Conservation (phyloP, 169 alveolate genomes). For the Perkinsus olseni region DNA sequence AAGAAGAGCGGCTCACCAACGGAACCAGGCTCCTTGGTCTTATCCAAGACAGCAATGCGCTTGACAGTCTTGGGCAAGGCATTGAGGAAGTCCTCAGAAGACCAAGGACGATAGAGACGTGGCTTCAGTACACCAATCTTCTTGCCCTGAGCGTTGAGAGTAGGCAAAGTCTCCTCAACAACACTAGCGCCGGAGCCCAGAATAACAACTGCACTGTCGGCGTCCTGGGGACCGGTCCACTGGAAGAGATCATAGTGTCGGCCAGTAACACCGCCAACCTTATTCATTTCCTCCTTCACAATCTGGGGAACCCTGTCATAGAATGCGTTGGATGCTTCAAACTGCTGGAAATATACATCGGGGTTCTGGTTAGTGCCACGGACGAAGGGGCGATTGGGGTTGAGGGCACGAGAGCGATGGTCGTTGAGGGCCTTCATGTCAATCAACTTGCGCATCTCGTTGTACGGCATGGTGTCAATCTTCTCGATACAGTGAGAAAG, state of each 20-base stretch:
- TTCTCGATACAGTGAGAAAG: conserved; percentile 45
- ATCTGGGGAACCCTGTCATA: conserved; percentile 37
- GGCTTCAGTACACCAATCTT: conserved; percentile 42
- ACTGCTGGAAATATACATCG: conserved; percentile 43
- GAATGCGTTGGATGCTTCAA: conserved; percentile 42
- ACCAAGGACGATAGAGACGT: conserved; percentile 51
- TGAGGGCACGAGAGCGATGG: conserved; percentile 27
- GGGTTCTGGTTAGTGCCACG: conserved; percentile 50
- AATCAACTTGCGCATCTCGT: background rate
- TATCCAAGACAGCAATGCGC: conserved; percentile 42
- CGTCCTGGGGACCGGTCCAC: conserved; percentile 37
- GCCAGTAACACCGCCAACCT: conserved; percentile 36
- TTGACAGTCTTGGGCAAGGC: conserved; percentile 33
- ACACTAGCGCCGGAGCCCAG: conserved; percentile 55
- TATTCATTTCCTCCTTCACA: conserved; percentile 34
- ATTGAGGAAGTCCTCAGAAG: conserved; percentile 31
- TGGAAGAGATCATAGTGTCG: conserved; percentile 40
- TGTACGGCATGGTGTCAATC: conserved; percentile 11
- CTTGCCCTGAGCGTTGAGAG: conserved; percentile 14
- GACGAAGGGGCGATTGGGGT: conserved; percentile 45
- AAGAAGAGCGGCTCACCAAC: conserved; percentile 45
- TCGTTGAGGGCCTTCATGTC: background rate
- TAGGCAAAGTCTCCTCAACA: conserved; percentile 35
- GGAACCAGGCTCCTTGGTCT: conserved; percentile 44
- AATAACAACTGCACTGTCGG: conserved; percentile 31